Evolutionary conservation across 2,329 filamentous ascomycete genomes (phyloP), one percentile per base, ranked within the genome.

Genomic region (Calonectria henricotiae): DNA sequence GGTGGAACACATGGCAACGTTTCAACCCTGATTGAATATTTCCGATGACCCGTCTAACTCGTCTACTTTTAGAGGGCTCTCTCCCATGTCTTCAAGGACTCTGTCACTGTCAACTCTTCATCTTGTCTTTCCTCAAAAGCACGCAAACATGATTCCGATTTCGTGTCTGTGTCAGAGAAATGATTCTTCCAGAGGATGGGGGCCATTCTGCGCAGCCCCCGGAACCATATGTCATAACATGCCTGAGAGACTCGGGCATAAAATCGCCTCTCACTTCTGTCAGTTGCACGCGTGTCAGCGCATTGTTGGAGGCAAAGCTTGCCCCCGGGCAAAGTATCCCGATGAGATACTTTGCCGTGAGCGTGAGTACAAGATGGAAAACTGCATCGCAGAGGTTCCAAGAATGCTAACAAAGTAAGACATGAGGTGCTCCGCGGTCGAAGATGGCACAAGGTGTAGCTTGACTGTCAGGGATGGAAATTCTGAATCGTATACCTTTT

Each of bases 281-380:
- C 65, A 69, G 47, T 75, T 71, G 9, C 78, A 80, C 62, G 72
- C 76, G 5, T 80, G 78, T 54, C 72, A 65, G n/a, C 71, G 70
- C 30, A 63, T 76, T n/a, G 73, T 77, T n/a, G 71, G 55, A 6
- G 76, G 78, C 2, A 64, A 41, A 44, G 68, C 70, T 41, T 79
- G 78, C 27, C 62, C 37, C 5, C 35, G 58, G 25, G 75, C 76
- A 17, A 80, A 78, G 44, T 51, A 66, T 39, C 77, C 75, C 9
- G 49, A 67, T 32, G 76, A 72, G 9, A 63, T 72, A 6, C 67
- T 76, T 2, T 79, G 79, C 47, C 61, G 60, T 9, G 73, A 77
- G 27, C 79, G 78, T 79, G 67, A 74, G 76, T 74, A 17, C 27
- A 17, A 13, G 4, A n/a, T 23, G 8, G 4, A 9, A 12, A 15